Evolutionary conservation across 148 eudicot species (phyloP).

Genomic region (Diospyros kaki): DNA sequence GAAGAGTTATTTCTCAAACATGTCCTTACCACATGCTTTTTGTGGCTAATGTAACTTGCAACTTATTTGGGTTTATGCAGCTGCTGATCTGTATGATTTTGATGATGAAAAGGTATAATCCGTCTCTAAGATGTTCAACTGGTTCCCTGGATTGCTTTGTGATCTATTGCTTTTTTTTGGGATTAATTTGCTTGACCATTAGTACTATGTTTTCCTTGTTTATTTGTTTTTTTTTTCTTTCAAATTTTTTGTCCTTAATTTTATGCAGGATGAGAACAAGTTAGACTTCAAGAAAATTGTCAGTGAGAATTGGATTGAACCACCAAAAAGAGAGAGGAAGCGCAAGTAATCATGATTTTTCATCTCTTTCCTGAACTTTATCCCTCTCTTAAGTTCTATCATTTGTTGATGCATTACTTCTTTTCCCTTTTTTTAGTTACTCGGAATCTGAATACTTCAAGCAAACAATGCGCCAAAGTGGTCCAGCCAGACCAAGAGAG

Average conservation of each 20-base stretch:
- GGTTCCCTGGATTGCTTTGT: conserved; percentile 1
- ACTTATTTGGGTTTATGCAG: conserved; percentile 38
- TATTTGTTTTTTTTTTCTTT: neutral
- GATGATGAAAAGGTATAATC: conserved; percentile 79
- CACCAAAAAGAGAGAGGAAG: conserved; percentile 91
- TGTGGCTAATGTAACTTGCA: conserved; percentile 11
- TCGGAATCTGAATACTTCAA: conserved; percentile 96
- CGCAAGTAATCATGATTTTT: conserved; percentile 63
- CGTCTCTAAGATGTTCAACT: neutral
- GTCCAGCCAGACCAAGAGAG: conserved; percentile 84
- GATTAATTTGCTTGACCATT: no score
- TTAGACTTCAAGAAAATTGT: conserved; percentile 87
- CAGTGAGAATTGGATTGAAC: conserved; percentile 92
- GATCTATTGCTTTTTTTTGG: neutral
- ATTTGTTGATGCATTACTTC: neutral
- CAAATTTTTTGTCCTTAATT: neutral
- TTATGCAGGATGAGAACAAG: conserved; percentile 72
- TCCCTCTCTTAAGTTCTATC: neutral
- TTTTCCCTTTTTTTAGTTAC: conserved; percentile 44
- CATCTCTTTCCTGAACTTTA: neutral
- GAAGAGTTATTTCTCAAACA: neutral
- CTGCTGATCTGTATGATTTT: conserved; percentile 89
- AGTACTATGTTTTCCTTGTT: no score
- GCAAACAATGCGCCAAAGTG: conserved; percentile 99
- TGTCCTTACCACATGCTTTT: neutral